phyloP scores from a whole-genome alignment of 495 filamentous ascomycete genomes.

The Aspergillus nidulans region DNA sequence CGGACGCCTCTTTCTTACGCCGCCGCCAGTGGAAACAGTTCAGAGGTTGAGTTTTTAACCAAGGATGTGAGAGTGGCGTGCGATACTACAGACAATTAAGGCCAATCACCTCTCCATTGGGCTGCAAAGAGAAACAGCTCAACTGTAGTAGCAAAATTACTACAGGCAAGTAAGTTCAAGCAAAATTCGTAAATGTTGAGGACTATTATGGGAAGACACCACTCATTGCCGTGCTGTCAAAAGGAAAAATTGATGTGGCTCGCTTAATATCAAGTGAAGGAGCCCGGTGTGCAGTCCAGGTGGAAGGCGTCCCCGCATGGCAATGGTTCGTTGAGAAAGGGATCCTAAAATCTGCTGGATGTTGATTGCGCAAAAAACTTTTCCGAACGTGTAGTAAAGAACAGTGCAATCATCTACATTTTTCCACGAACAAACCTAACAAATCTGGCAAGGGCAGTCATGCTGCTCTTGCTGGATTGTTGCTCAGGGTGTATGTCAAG shows the following conservation, averaged over 20 bases:
- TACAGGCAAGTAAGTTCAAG: slow-evolving; percentile 9
- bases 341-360: not conserved
- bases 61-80: not conserved
- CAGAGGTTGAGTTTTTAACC: not conserved
- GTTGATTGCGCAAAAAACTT: too few species aligned
- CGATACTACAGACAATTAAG: not conserved
- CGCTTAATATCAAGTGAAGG: not conserved
- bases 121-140: not conserved
- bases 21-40: not conserved
- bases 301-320: not conserved
- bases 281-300: not conserved
- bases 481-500: too few species aligned
- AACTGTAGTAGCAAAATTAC: not conserved
- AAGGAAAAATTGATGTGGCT: not conserved
- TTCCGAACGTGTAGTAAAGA: too few species aligned
- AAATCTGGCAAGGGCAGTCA: too few species aligned
- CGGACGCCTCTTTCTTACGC: not conserved
- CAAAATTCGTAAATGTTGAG: not conserved
- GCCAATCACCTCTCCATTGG: not conserved
- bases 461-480: too few species aligned
- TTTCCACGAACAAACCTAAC: too few species aligned
- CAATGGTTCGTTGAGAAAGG: not conserved
- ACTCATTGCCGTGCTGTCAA: not conserved
- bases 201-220: not conserved
- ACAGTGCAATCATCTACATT: too few species aligned